These are phyloP conservation scores for Venturia asperata DNA, from an alignment of 2,329 filamentous ascomycete genomes.

Conservation along the genomic window DNA sequence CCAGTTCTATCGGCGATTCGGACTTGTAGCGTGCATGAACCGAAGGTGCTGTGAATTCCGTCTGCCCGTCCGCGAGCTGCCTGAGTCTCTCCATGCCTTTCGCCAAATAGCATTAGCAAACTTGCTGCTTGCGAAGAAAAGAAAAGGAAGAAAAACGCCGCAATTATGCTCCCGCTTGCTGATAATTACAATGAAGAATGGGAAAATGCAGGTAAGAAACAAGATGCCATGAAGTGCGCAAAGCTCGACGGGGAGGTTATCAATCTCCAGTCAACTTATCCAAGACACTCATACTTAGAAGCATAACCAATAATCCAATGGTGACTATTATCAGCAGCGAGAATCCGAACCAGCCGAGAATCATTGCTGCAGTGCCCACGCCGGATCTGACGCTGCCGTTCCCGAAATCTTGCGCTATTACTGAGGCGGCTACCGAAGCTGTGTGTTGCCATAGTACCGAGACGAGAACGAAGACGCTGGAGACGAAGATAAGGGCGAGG, in stretches of 20 bases:
- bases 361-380: constrained; percentile 91
- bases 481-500: constrained; percentile 78
- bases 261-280: constrained; percentile 45
- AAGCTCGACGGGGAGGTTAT: neutral
- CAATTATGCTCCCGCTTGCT: constrained; percentile 2
- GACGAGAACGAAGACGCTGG: constrained; percentile 59
- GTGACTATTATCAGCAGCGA: constrained; percentile 89
- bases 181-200: neutral
- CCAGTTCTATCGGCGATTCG: neutral
- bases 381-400: constrained; percentile 83
- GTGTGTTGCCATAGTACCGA: constrained; percentile 85
- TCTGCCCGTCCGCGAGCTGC: neutral
- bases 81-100: constrained; percentile 2
- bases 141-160: neutral
- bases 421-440: constrained; percentile 87
- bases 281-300: constrained; percentile 80
- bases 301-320: constrained; percentile 92
- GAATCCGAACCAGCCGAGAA: constrained; percentile 96
- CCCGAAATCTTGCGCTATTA: constrained; percentile 86
- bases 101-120: constrained; percentile 4
- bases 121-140: neutral
- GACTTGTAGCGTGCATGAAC: neutral
- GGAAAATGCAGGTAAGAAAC: neutral
- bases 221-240: neutral
- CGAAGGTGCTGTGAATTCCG: neutral